Evolutionary conservation across 1,284 basidiomycete species (phyloP), one percentile per base, ranked within the genome.

Genomic region (Pseudomicrostroma phylloplanum): DNA sequence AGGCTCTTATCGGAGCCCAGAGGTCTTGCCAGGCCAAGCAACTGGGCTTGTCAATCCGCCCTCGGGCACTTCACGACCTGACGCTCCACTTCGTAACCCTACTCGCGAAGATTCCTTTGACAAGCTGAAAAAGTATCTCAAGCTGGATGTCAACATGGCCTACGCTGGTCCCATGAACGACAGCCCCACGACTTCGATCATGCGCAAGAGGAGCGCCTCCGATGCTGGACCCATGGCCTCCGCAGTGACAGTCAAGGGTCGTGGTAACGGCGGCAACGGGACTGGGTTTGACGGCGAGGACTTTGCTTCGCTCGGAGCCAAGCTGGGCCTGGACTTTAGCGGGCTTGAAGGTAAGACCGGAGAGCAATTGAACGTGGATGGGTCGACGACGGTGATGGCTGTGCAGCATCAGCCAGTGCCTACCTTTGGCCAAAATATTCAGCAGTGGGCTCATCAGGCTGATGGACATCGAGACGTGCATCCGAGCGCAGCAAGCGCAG

Each of bases 81-180:
- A 48, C 12, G 43, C 43, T 6, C 21, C 51, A 19, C 21, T 54
- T 13, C 51, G 51, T 2, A 54, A 58, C 12, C 61, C 71, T 49
- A 70, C 69, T 56, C 63, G 71, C 41, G 67, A 73, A 55, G 71
- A 73, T 48, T 70, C 67, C 15, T 71, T 69, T 55, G 71, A 73
- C 62, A 69, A 67, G 61, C 66, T 73, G 48, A 67, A 69, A 6
- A 70, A 71, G 41, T 73, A 69, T 55, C 55, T 73, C 40, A 63
- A 67, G 19, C 63, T 73, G 1, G 71, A 73, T 41, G 71, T 73
- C 26, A 69, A 73, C 56, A 73, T 73, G 69, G 71, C 69, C 57
- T 73, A 69, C 48, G 63, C 64, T 51, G 61, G 55, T 26, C 62
- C 64, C 53, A 69, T n/a, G 11, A 55, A 63, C 59, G 69, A 73